These are phyloP conservation scores for Sugiyamaella xylanicola DNA, from an alignment of 1,139 yeast genomes.

Conservation along the genomic window DNA sequence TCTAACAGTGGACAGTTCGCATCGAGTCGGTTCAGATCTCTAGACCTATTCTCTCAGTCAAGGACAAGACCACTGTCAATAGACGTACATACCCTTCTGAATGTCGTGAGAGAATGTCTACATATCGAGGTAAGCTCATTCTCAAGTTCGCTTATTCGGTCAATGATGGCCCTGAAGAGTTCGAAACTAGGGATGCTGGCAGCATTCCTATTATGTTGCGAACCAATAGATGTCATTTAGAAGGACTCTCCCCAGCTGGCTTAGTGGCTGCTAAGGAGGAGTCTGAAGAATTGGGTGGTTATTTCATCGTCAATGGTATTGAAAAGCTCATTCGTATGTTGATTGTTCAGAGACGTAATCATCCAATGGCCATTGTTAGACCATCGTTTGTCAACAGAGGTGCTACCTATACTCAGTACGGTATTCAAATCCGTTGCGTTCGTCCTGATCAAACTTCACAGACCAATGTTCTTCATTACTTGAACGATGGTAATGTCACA, in stretches of 20 bases:
- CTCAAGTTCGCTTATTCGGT: conserved; percentile 82
- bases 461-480: conserved; percentile 92
- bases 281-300: conserved; percentile 95
- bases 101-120: conserved; percentile 81
- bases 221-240: conserved; percentile 87
- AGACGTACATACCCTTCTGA: conserved; percentile 80
- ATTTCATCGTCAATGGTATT: conserved; percentile 93
- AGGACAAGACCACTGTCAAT: conserved; percentile 78
- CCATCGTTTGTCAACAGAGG: conserved; percentile 96
- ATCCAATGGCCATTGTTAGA: conserved; percentile 96
- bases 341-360: conserved; percentile 96
- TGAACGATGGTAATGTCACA: conserved; percentile 94
- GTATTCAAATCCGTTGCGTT: conserved; percentile 91
- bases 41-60: conserved; percentile 72
- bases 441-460: conserved; percentile 98
- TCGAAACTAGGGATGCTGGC: conserved; percentile 90
- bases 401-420: conserved; percentile 80
- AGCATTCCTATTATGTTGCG: conserved; percentile 88
- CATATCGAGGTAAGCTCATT: conserved; percentile 55
- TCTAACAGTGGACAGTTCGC: conserved; percentile 48
- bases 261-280: conserved; percentile 82
- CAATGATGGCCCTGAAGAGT: conserved; percentile 73
- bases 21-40: conserved; percentile 86
- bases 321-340: conserved; percentile 96
- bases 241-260: conserved; percentile 77